Base-by-base conservation (phyloP, 2,329 filamentous ascomycete species). In the Metarhizium robertsii region DNA sequence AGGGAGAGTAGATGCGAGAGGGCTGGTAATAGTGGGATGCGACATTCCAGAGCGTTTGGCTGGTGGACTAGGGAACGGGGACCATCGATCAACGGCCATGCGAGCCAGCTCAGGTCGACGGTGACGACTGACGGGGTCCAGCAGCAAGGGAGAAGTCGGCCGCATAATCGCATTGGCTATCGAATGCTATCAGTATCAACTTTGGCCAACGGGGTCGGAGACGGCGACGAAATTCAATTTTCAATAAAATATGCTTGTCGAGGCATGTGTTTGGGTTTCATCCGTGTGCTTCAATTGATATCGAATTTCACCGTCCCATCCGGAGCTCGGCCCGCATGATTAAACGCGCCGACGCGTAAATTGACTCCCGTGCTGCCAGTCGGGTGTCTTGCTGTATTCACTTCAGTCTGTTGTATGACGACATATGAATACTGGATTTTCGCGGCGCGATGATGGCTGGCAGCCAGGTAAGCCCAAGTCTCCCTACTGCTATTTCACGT, bases 11-110 rank as follows among this genome's bases (percentile, higher is more conserved):
- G 6, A 46, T 40, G 16, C 7, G 48, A 40, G 36, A 54, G 54
- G 56, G 56, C 56, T 55, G 53, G 53, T 47, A 34, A 52, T 50
- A 45, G 50, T 46, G 53, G 42, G 43, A 53, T 53, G 49, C 50
- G 50, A 43, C 56, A 58, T 58, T 58, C 53, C 56, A 53, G 55
- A 52, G 30, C 40, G 45, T 50, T 29, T 38, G 46, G 54, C 54
- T 30, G 30, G 11, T 34, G 38, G 55, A 34, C 25, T 6, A 51
- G 6, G 32, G 32, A 7, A 8, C 32, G 32, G 6, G 32, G 32
- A 7, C 32, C 53, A 34, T 47, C 16, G 45, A 49, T 29, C 34
- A 38, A 10, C 13, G 43, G 11, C 25, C 13, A 38, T 29, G n/a
- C 43, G 43, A 25, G 29, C n/a, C 25, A 16, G 40, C 40, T 6